These are phyloP conservation scores for Geotrichum candidum DNA, from an alignment of 1,139 yeast species.

Conservation along the genomic window DNA sequence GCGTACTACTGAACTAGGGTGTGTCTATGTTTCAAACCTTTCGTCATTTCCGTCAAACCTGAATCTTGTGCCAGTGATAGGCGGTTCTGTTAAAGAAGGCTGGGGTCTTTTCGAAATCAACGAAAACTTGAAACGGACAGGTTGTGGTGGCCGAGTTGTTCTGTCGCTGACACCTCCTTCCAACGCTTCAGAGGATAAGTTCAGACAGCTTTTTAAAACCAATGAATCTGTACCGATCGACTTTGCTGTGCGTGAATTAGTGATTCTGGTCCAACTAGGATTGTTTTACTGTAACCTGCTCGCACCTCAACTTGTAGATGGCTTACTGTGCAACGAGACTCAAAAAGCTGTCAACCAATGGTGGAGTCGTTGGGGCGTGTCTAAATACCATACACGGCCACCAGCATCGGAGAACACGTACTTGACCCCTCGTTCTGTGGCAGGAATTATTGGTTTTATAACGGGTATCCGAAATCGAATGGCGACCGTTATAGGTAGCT, in stretches of 20 bases:
- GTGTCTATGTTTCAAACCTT: conserved; percentile 72
- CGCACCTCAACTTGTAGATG: conserved; percentile 70
- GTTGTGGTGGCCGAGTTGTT: conserved; percentile 82
- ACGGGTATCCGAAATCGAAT: conserved; percentile 62
- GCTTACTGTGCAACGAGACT: conserved; percentile 72
- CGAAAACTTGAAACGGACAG: conserved; percentile 66
- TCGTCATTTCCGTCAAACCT: conserved; percentile 73
- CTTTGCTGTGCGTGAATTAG: conserved; percentile 70
- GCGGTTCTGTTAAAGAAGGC: conserved; percentile 47
- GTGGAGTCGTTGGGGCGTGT: conserved; percentile 76
- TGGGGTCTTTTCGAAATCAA: conserved; percentile 62
- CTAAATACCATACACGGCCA: conserved; percentile 49
- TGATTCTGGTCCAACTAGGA: conserved; percentile 66
- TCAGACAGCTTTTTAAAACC: conserved; percentile 66
- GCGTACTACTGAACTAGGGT: conserved; percentile 48
- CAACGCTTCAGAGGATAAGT: conserved; percentile 76
- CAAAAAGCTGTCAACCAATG: conserved; percentile 65
- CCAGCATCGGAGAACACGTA: conserved; percentile 39
- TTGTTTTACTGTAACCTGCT: conserved; percentile 72
- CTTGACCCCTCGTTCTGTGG: conserved; percentile 60
- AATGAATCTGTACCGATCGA: conserved; percentile 47
- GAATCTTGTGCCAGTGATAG: conserved; percentile 62
- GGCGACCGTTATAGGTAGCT: conserved; percentile 53
- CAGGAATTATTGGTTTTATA: conserved; percentile 61
- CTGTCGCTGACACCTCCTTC: conserved; percentile 62